Evolutionary conservation across 225 moss, liverwort and hornwort genomes (phyloP), one percentile per base, ranked within the genome.

Genomic region (Sphagnum tenellum): DNA sequence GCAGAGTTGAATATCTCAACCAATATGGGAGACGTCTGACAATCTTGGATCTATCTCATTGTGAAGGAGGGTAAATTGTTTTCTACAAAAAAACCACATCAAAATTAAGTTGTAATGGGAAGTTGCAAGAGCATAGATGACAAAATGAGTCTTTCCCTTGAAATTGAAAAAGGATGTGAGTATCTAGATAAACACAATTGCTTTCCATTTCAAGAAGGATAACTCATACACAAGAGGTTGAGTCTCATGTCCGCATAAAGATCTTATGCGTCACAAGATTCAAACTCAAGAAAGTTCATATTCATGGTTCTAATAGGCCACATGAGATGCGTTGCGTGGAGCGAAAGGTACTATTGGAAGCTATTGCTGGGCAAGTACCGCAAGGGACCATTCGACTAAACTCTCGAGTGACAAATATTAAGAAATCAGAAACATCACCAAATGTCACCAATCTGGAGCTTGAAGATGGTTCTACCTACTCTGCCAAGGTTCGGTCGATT

Each of bases 291-390:
- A 5, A 52, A 6, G 57, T 4, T 11, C 9, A 57, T 8, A n/a
- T 57, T 9, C 12, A 8, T 11, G 12, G 12, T 52, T 52, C 9
- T 9, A 52, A 6, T 77, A 86, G 86, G 67, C 79, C 86, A 48
- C 63, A 73, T 72, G 82, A 86, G 62, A 52, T 75, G 50, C 77
- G 86, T 66, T 75, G 79, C 58, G 80, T 86, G 12, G 82, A 77
- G 69, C 78, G 86, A 66, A 79, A 70, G 48, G 49, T 62, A 12
- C 70, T 86, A 57, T 78, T 86, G 47, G 73, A 62, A 66, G 75
- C 67, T 50, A 75, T 86, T 63, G 77, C 82, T 3, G 58, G 73
- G 60, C 67, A 74, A 48, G 77, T 86, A 50, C 86, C 86, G 4
- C 66, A 57, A 51, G 86, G 73, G 48, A 75, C 75, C 65, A 71